phyloP scores from a whole-genome alignment of 495 filamentous ascomycete genomes.

The Acidomyces sp. region DNA sequence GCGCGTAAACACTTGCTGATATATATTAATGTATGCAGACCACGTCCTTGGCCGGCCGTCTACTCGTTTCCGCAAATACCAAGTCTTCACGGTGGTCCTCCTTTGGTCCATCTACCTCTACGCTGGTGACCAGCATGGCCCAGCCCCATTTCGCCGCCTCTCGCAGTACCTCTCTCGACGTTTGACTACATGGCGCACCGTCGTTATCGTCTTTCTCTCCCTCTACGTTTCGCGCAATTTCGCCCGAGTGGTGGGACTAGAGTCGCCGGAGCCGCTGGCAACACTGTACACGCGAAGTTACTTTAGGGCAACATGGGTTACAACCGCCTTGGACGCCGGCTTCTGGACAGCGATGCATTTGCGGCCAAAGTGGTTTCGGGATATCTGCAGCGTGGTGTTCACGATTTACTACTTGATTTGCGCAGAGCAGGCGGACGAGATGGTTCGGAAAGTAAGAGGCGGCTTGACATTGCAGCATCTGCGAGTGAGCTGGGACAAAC shows the following conservation, averaged over 20 bases:
- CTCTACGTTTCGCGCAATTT: constrained; percentile 89
- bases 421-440: constrained; percentile 90
- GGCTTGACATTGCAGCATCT: constrained; percentile 83
- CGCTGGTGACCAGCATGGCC: constrained; percentile 80
- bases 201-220: constrained; percentile 78
- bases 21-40: too few relatives aligned
- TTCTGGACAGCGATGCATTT: constrained; percentile 99
- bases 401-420: constrained; percentile 80
- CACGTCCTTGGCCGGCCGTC: constrained; percentile 88
- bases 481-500: constrained; percentile 90
- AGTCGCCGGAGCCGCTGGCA: constrained; percentile 82
- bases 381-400: constrained; percentile 70
- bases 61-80: constrained; percentile 77
- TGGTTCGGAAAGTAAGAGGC: constrained; percentile 77
- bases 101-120: constrained; percentile 81
- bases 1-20: too few relatives aligned
- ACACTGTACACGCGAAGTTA: constrained; percentile 92
- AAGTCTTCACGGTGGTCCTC: constrained; percentile 77
- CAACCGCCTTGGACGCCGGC: constrained; percentile 86
- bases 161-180: constrained; percentile 54
- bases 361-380: constrained; percentile 63
- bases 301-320: constrained; percentile 94
- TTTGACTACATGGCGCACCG: constrained; percentile 77
- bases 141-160: constrained; percentile 56
- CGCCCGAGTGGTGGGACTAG: constrained; percentile 77